These are phyloP conservation scores for Platanus orientalis DNA, from an alignment of 164 flowering plant species.

Conservation along the genomic window DNA sequence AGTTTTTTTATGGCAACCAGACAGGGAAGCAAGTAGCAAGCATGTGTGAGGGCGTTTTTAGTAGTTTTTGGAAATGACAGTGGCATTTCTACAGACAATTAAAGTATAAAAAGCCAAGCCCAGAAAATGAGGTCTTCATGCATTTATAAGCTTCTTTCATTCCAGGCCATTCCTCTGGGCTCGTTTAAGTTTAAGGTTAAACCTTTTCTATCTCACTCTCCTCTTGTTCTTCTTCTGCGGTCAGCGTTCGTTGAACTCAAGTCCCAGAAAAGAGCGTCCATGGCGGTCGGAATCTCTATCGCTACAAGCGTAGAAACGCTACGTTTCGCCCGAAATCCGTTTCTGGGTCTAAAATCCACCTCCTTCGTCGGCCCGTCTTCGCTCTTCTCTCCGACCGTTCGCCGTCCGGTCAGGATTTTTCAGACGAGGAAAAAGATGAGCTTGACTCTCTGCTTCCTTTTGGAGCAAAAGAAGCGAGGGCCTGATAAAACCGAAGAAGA, in stretches of 20 bases:
- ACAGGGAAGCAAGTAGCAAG: too few species aligned
- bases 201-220: conserved; percentile 10
- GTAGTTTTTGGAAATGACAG: not conserved
- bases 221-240: not conserved
- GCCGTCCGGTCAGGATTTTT: not conserved
- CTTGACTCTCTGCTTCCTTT: conserved; percentile 42
- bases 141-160: not conserved
- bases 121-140: not conserved
- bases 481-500: not conserved
- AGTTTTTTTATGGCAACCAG: too few species aligned
- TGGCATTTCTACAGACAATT: not conserved
- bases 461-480: conserved; percentile 35
- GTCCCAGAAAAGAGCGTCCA: conserved; percentile 10
- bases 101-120: not conserved
- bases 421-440: conserved; percentile 9
- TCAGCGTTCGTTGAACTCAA: not conserved
- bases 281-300: conserved; percentile 54
- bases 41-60: not conserved
- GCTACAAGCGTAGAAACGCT: conserved; percentile 26
- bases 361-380: conserved; percentile 6
- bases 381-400: conserved; percentile 10
- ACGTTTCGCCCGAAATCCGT: conserved; percentile 16
- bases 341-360: conserved; percentile 18
- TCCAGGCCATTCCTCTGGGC: not conserved
- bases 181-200: too few species aligned